Evolutionary conservation across 768 basidiomycete species (phyloP).

Genomic region (Crassisporium funariophilum): DNA sequence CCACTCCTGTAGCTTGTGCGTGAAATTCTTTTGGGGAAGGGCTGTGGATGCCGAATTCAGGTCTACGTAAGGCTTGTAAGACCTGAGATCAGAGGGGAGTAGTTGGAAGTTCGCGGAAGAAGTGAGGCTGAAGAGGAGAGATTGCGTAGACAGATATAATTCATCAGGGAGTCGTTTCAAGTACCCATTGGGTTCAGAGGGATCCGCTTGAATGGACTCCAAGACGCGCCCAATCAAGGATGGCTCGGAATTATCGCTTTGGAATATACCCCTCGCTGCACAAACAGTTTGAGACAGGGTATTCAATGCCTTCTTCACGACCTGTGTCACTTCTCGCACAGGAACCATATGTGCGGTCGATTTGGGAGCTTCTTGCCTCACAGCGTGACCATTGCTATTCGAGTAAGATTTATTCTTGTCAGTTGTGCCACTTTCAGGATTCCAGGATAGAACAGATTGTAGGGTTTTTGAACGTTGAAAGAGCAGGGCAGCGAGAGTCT

Average conservation of each 20-base stretch:
- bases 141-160: constrained; percentile 65
- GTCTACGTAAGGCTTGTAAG: constrained; percentile 88
- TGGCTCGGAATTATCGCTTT: constrained; percentile 30
- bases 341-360: constrained; percentile 3
- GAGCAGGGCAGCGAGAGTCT: constrained; percentile 72
- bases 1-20: constrained; percentile 61
- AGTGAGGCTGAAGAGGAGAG: constrained; percentile 69
- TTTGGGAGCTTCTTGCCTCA: neutral
- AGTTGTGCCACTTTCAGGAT: constrained; percentile 12
- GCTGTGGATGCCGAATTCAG: constrained; percentile 58
- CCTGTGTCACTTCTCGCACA: constrained; percentile 53
- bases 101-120: constrained; percentile 83
- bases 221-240: constrained; percentile 62
- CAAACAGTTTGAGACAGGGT: constrained; percentile 60
- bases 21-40: constrained; percentile 45
- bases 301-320: constrained; percentile 52
- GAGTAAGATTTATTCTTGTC: constrained; percentile 2
- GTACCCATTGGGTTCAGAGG: constrained; percentile 19
- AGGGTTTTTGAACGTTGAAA: constrained; percentile 68
- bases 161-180: constrained; percentile 44
- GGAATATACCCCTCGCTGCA: constrained; percentile 60
- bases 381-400: neutral
- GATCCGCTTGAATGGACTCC: constrained; percentile 61
- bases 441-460: constrained; percentile 43
- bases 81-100: constrained; percentile 67